Evolutionary conservation across 164 flowering plant genomes (phyloP).

Genomic region (Taxillus chinensis): DNA sequence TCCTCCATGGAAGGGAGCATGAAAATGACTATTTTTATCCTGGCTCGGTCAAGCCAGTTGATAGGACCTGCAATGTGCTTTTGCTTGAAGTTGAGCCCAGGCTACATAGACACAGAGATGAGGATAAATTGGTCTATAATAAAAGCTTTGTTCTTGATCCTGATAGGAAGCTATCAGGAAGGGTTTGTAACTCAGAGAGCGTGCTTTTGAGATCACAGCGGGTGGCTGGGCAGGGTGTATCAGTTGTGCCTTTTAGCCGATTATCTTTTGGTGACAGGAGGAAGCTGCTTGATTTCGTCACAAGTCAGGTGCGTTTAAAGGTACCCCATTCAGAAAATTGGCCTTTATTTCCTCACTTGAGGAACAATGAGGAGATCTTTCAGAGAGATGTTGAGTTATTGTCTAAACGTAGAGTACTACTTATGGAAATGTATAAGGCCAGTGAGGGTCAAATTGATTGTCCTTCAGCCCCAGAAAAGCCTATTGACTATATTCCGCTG

Average conservation of each 20-base stretch:
- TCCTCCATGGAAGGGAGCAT: slow-evolving; percentile 67
- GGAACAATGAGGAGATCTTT: slow-evolving; percentile 26
- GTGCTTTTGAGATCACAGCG: slow-evolving; percentile 42
- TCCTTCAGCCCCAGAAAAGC: slow-evolving; percentile 17
- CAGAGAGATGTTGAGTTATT: slow-evolving; percentile 30
- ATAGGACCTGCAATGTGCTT: slow-evolving; percentile 54
- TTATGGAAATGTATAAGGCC: slow-evolving; percentile 34
- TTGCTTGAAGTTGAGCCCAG: slow-evolving; percentile 73
- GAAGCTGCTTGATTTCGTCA: slow-evolving; percentile 57
- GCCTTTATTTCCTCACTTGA: slow-evolving; percentile 43
- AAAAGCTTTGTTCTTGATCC: slow-evolving; percentile 28
- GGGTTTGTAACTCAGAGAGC: slow-evolving; percentile 29
- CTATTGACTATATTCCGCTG: slow-evolving; percentile 31
- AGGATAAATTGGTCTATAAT: slow-evolving; percentile 27
- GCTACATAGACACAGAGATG: slow-evolving; percentile 17
- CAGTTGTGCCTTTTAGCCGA: slow-evolving; percentile 42
- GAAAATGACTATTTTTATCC: slow-evolving; percentile 63
- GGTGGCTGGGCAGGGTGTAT: slow-evolving; percentile 19
- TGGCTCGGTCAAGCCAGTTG: slow-evolving; percentile 47
- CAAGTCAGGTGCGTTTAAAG: slow-evolving; percentile 35
- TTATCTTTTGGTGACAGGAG: slow-evolving; percentile 74
- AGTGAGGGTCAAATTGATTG: slow-evolving; percentile 24
- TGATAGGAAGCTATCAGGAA: slow-evolving; percentile 25
- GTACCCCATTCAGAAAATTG: slow-evolving; percentile 32
- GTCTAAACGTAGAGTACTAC: slow-evolving; percentile 38